Base-by-base conservation (phyloP, 441 rosid genomes). In the Populus hybrid region DNA sequence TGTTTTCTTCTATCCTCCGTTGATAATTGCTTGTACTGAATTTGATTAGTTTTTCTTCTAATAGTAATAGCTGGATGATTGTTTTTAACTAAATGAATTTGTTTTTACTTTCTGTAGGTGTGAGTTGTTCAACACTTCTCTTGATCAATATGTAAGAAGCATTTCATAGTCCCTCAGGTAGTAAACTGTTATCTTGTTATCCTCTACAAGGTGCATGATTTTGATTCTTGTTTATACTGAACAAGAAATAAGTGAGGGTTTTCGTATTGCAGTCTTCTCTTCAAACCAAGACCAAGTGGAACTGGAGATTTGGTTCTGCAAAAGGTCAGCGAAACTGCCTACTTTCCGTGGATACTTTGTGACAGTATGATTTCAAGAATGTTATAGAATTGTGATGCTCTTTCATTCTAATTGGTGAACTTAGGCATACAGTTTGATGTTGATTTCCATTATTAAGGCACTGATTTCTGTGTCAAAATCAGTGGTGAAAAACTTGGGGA, bases 91-190 rank as follows among this genome's bases (percentile, higher is more conserved):
- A 35, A 14, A 1, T 21, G 23, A 73, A 38, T 35, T 38, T 78
- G 66, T 50, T 61, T 42, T 75, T 67, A 73, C 74, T 70, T 79
- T 68, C 5, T 86, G 72, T 73, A 92, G 98, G 94, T 91, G 88
- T 76, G 94, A 93, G 69, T 76, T 91, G 66, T 93, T 91, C 84
- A 85, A 89, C 79, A 89, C 97, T 38, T 77, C 91, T 69, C 89
- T 95, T 26, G 97, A 91, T 76, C 97, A 91, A 83, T 93, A 91
- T 16, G 91, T 91, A 42, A 88, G 97, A 86, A 93, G 91, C 87
- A 90, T 93, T 78, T 87, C 93, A 5, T 91, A 86, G 82, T 10
- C 34, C 53, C 8, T 67, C 72, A 57, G 73, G 79, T 64, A 61
- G 28, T 4, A 8, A 30, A 19, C 23, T 21, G 21, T 35, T n/a